Base-by-base conservation (phyloP, 2,329 filamentous ascomycete species). In the Monilinia aucupariae region DNA sequence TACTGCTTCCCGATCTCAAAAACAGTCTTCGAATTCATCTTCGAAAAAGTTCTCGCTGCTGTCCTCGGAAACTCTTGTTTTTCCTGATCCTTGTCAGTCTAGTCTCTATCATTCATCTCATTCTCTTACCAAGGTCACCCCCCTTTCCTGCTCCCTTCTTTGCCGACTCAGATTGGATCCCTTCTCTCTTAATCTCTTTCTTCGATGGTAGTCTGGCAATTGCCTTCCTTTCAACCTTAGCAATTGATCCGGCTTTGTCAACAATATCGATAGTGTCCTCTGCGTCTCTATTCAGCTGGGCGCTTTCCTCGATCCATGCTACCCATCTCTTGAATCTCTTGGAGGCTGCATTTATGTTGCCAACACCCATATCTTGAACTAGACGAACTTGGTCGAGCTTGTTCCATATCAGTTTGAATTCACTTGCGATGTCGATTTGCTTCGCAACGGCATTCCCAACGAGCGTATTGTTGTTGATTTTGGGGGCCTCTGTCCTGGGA, bases 301-400 rank as follows among this genome's bases (percentile, higher is more conserved):
- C 9, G 30, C 54, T 34, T 47, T 34, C 8, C 41, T 58, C 43
- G 10, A 30, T 47, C n/a, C 13, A 32, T 4, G 12, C 30, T 25
- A 25, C 8, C 54, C 54, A 58, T 47, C 54, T 58, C 20, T n/a
- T 34, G 15, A 47, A 58, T 47, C 54, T 58, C n/a, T 58, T 32
- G 12, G 8, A 6, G n/a, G 54, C 54, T 37, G 54, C 41, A 25
- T 58, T 58, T 22, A 15, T 58, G 54, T 22, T 58, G 27, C 13
- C 41, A 25, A 47, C 54, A 20, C 54, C 41, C 54, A 47, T 25
- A 25, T 58, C 54, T 34, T 32, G 41, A 25, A 34, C 30, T 6
- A 58, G 32, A n/a, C 41, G 54, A 47, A 3, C 41, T 6, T 47
- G 30, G n/a, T 48, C 43, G 8, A 58, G 27, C n/a, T 25, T 47